A percentile compares a stretch with the other conserved stretches of the same genome.
These are phyloP conservation scores for Artemisia princeps DNA, from an alignment of 140 eudicot genomes.

Conservation along the genomic window DNA sequence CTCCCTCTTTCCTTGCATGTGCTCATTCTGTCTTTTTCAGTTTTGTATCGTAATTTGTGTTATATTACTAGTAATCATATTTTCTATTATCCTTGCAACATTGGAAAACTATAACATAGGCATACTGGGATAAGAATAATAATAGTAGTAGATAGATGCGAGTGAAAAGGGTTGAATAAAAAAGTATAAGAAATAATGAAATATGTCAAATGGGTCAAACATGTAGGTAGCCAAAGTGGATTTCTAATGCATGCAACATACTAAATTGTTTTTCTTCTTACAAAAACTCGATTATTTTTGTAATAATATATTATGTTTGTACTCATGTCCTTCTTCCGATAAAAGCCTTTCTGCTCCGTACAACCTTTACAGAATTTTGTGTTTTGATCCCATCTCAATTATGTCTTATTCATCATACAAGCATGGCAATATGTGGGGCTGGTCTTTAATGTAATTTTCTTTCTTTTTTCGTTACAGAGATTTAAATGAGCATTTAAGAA, in stretches of 20 bases:
- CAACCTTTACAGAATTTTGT: background rate
- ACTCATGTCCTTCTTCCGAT: no score
- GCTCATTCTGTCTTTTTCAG: background rate
- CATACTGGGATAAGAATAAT: background rate
- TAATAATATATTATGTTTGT: no score
- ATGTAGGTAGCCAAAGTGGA: no score
- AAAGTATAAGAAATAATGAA: no score
- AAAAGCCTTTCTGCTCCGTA: no score
- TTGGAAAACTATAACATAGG: background rate
- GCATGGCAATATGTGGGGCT: background rate
- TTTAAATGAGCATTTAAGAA: conserved; percentile 64
- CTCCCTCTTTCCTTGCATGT: background rate
- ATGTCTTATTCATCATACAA: conserved; percentile 5
- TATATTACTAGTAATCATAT: background rate
- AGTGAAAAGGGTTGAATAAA: no score
- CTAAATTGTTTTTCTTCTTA: no score
- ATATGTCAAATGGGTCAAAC: no score
- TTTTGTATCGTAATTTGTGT: background rate
- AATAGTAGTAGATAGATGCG: no score
- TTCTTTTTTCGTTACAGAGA: conserved; percentile 45
- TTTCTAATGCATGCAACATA: no score
- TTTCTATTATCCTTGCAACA: background rate
- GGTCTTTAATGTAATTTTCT: background rate
- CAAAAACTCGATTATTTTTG: no score
- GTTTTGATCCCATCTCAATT: no score